Conservation (phyloP, 495 filamentous ascomycete species). For the Staphylotrichum longicolle region DNA sequence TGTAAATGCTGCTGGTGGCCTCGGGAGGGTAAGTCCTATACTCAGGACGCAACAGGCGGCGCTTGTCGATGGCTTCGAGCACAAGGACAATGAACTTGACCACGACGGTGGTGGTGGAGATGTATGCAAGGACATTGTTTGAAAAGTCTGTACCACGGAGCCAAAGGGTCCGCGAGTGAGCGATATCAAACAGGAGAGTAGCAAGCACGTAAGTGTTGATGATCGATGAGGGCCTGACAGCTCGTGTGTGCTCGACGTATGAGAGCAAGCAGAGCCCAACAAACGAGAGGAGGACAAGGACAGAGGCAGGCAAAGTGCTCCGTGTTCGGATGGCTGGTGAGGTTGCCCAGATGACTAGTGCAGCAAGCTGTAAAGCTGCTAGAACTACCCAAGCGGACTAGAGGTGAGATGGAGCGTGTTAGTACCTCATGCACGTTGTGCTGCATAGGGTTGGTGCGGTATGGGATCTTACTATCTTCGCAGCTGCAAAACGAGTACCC, state of each 20-base stretch:
- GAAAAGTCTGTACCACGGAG: constrained; percentile 20
- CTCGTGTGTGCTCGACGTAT: constrained; percentile 40
- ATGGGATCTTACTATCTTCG: constrained; percentile 28
- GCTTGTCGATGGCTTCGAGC: constrained; percentile 54
- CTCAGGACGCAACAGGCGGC: constrained; percentile 43
- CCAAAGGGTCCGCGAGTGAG: constrained; percentile 46
- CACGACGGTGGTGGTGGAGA: constrained; percentile 26
- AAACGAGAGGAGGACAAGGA: constrained; percentile 40
- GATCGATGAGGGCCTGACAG: constrained; percentile 51
- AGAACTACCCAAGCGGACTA: constrained; percentile 48
- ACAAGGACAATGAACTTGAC: constrained; percentile 42
- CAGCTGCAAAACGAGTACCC: constrained; percentile 5
- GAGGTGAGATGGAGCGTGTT: not conserved
- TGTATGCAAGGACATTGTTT: constrained; percentile 16
- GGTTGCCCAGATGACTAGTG: constrained; percentile 50
- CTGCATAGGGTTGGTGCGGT: not conserved
- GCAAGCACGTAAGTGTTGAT: constrained; percentile 57
- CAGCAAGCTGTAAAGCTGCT: constrained; percentile 45
- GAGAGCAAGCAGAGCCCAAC: constrained; percentile 40
- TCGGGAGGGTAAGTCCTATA: constrained; percentile 39
- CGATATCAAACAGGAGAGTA: constrained; percentile 56
- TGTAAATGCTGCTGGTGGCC: constrained; percentile 36
- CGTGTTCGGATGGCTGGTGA: constrained; percentile 38
- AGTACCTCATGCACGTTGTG: not conserved
- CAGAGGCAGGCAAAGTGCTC: constrained; percentile 50